Percentiles rank a stretch among this genome's conserved stretches.
Conservation (phyloP, 2,329 filamentous ascomycete genomes). For the Epicoccum sorghinum region DNA sequence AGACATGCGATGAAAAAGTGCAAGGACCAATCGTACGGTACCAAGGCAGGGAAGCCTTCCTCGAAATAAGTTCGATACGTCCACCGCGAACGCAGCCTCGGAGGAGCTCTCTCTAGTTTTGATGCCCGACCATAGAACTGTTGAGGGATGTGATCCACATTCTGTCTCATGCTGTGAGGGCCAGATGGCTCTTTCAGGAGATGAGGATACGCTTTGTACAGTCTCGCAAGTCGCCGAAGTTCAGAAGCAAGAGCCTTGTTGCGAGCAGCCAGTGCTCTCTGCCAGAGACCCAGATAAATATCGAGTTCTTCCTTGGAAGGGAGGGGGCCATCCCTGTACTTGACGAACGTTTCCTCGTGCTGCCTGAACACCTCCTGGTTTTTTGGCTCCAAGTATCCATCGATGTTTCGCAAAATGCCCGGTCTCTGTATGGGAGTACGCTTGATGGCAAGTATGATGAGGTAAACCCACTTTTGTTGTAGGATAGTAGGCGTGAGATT, state of each 20-base stretch:
- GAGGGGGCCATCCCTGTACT: no score
- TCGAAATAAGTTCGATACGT: background rate
- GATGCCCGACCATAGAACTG: background rate
- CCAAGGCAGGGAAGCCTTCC: constrained; percentile 8
- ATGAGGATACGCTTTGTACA: background rate
- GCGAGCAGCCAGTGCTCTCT: background rate
- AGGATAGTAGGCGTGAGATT: no score
- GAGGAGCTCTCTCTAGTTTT: background rate
- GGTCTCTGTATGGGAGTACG: no score
- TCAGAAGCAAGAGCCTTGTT: background rate
- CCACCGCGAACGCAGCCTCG: background rate
- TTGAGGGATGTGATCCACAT: background rate
- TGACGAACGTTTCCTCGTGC: no score
- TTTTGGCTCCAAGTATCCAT: no score
- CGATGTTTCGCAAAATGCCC: no score
- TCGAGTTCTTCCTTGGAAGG: no score
- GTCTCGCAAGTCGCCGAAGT: background rate
- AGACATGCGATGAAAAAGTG: constrained; percentile 1
- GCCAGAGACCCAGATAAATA: background rate
- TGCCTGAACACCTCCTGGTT: no score
- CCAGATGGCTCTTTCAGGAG: background rate
- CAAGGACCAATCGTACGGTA: constrained; percentile 16
- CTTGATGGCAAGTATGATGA: no score
- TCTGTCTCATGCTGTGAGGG: background rate
- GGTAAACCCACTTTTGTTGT: no score